phyloP scores from a whole-genome alignment of 2,329 filamentous ascomycete species.

The Pseudocercospora musae region DNA sequence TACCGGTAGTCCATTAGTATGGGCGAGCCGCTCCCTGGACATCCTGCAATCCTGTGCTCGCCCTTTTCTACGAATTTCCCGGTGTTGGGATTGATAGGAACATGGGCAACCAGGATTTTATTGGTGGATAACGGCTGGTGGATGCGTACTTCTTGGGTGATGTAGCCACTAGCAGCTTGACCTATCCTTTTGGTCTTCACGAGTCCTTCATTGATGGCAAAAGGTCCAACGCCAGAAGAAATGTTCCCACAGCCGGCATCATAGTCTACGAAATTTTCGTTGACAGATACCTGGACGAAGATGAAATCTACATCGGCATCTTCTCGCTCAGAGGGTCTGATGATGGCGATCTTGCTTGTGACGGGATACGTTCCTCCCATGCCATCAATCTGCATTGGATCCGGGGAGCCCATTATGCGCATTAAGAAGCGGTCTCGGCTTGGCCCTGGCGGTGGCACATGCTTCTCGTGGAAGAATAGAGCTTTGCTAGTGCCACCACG shows the following conservation, averaged over 20 bases:
- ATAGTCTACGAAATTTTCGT: conserved; percentile 19
- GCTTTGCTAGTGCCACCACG: conserved; percentile 23
- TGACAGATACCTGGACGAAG: conserved; percentile 19
- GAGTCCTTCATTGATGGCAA: conserved; percentile 21
- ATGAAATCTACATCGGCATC: conserved; percentile 22
- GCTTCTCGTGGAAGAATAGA: conserved; percentile 20
- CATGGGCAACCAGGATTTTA: conserved; percentile 19
- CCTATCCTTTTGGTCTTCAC: conserved; percentile 11
- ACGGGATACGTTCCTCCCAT: conserved; percentile 23
- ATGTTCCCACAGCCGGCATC: conserved; percentile 20
- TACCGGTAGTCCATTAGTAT: conserved; percentile 22
- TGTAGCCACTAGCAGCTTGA: conserved; percentile 9
- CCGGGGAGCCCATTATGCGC: conserved; percentile 18
- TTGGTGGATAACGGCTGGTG: conserved; percentile 17
- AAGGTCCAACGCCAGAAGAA: conserved; percentile 21
- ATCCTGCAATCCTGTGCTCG: conserved; percentile 18
- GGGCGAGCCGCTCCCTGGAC: conserved; percentile 18
- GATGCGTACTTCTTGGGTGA: conserved; percentile 20
- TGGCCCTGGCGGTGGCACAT: conserved; percentile 16
- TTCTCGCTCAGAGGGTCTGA: conserved; percentile 14
- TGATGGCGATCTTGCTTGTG: conserved; percentile 19
- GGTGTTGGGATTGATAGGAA: conserved; percentile 12
- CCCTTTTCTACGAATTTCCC: conserved; percentile 16
- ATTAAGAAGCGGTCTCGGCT: conserved; percentile 18
- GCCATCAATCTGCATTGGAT: conserved; percentile 22